Evolutionary conservation across 305 asterid species (phyloP).

Genomic region (Fraxinus latifolia): DNA sequence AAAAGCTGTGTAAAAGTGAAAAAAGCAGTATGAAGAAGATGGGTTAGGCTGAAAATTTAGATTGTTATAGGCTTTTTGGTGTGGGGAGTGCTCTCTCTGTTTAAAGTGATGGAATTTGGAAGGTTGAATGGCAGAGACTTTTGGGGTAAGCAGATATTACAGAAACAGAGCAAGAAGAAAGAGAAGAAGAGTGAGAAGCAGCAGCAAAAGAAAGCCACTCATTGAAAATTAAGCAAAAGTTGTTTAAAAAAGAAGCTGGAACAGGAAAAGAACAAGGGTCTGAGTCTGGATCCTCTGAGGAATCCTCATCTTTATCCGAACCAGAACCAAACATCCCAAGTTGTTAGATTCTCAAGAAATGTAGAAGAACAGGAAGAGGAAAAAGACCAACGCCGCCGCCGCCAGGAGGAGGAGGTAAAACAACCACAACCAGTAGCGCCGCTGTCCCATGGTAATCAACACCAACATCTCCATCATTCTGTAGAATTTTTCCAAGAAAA

Average conservation of each 20-base stretch:
- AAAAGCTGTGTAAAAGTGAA: conserved; percentile 33
- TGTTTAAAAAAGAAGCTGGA: conserved; percentile 53
- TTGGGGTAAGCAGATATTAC: conserved; percentile 19
- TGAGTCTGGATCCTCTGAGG: conserved; percentile 83
- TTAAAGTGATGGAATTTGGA: conserved; percentile 47
- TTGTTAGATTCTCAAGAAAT: conserved; percentile 25
- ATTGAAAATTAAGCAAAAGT: conserved; percentile 13
- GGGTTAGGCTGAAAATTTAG: conserved; percentile 58
- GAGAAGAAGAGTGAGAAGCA: conserved; percentile 25
- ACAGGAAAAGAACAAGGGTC: conserved; percentile 42
- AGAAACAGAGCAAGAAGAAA: conserved; percentile 28
- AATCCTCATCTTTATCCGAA: conserved; percentile 39
- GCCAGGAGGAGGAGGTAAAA: not conserved
- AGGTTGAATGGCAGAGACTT: conserved; percentile 47
- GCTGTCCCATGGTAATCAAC: not conserved
- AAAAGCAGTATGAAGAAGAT: conserved; percentile 18
- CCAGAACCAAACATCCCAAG: conserved; percentile 25
- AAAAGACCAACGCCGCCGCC: conserved; percentile 14
- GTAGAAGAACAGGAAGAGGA: conserved; percentile 34
- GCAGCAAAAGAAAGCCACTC: not conserved
- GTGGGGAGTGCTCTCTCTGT: conserved; percentile 6
- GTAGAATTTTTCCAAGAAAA: conserved; percentile 28
- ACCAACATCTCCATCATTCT: not conserved
- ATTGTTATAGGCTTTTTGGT: conserved; percentile 21
- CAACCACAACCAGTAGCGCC: not conserved